Evolutionary conservation across 768 basidiomycete genomes (phyloP), one percentile per base, ranked within the genome.

Genomic region (Agrocybe chaxingu): DNA sequence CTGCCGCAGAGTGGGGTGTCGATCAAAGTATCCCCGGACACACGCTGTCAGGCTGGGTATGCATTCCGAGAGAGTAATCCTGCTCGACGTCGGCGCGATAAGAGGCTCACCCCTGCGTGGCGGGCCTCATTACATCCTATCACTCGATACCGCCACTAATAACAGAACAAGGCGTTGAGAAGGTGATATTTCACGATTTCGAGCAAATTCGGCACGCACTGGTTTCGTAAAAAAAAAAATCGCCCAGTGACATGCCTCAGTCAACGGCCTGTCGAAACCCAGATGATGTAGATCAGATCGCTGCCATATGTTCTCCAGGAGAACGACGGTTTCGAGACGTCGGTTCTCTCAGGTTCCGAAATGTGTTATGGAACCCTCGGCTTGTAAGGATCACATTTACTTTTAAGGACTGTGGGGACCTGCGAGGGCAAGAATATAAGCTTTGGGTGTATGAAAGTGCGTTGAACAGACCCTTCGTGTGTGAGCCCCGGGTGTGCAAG

Each of bases 1-100:
- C 24, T 24, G 24, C 24, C 24, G 24, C 24, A 24, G 24, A 3
- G 24, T 16, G 24, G 2, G 24, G 24, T 24, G 16, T 16, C 24
- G 24, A 24, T 24, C 24, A 24, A 2, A 24, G 24, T 24, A 24
- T 24, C 24, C 24, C 24, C 24, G 24, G 24, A 24, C 24, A 45
- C 57, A 55, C 55, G 53, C 60, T 53, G 58, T 56, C 58, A 59
- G 34, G 41, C 16, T 42, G 36, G 34, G 36, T 36, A 24, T 24
- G 41, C 42, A 51, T 47, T 54, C 58, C 55, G 55, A 54, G 45
- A 30, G 31, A 39, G 24, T 13, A 42, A 13, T 9, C 24, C 31
- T 43, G 34, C 47, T 24, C 24, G 45, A 41, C 53, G 55, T 45
- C 51, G 51, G 44, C 3, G 39, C 31, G 13, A 13, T 39, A 39